These are phyloP conservation scores for Climacium dendroides DNA, from an alignment of 225 moss, liverwort and hornwort species.

Conservation along the genomic window DNA sequence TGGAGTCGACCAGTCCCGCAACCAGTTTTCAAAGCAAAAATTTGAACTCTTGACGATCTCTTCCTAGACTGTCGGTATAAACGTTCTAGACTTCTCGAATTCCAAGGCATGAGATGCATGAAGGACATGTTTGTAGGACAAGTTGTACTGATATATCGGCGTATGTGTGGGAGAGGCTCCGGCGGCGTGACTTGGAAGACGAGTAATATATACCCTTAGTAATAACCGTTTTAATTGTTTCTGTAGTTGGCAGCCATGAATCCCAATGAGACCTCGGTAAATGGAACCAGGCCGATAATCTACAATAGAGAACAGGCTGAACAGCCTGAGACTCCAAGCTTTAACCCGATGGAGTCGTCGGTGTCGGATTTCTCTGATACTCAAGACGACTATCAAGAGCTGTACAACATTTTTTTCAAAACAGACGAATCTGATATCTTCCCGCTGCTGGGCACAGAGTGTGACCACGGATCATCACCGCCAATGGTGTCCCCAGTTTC, in stretches of 20 bases:
- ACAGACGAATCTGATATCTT: not conserved
- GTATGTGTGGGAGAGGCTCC: too few relatives aligned
- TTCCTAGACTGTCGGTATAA: too few relatives aligned
- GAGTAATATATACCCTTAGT: not conserved
- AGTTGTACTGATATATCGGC: not conserved
- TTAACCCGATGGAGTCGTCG: not conserved
- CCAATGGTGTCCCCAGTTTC: not conserved
- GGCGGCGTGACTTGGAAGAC: not conserved
- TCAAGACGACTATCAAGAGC: not conserved
- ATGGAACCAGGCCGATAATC: not conserved
- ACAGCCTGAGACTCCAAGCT: not conserved
- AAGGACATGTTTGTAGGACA: not conserved
- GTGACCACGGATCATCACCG: not conserved
- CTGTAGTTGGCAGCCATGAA: not conserved
- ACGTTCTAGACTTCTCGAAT: not conserved
- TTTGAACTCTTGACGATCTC: not conserved
- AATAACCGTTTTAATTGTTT: not conserved
- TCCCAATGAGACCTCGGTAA: not conserved
- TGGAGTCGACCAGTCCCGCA: not conserved
- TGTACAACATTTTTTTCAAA: accelerated
- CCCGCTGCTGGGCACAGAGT: not conserved
- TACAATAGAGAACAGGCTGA: too few relatives aligned
- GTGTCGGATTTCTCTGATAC: not conserved
- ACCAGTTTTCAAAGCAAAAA: not conserved
- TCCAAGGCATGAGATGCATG: not conserved